Evolutionary conservation across 208 protist species (phyloP), one percentile per base, ranked within the genome.

Genomic region (Trypanosoma vivax): DNA sequence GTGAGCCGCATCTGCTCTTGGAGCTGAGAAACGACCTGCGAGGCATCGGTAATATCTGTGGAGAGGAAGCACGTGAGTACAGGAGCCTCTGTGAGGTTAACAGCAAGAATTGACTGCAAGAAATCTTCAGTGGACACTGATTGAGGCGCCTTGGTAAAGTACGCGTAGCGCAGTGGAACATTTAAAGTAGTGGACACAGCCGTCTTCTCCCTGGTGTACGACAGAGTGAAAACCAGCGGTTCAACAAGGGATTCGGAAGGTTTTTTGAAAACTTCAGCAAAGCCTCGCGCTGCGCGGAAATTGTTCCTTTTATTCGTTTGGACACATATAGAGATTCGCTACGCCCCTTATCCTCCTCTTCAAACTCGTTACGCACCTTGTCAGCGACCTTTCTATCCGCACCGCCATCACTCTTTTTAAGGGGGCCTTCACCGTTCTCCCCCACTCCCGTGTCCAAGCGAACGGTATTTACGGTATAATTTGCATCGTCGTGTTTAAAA

Each of bases 141-240:
- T 11, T 58, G 55, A 5, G 62, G 40, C 9, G 49, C 46, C 57
- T 79, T 87, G 5, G 73, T 62, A 58, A 90, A 88, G 62, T 85
- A 85, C 6, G 65, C 43, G 39, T 83, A 85, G 30, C 52, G 55
- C 24, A 87, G 53, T 24, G 55, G 65, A 4, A 90, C 38, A 16
- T 23, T 10, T 7, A 67, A 13, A 7, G 45, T 25, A 11, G 41
- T 35, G 5, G 42, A 35, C 2, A 28, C 27, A 5, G 52, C 57
- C 40, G 70, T 77, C 14, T 68, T 78, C 14, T 82, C 75, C 10
- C 56, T 41, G n/a, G 31, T 65, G 65, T 64, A 91, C 2, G 42
- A 27, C 1, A 91, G 35, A 14, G 28, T 50, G 28, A 88, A 65
- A 2, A 52, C 28, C 23, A 76, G 25, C 67, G 24, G 39, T 66